These are phyloP conservation scores for Verticillium longisporum DNA, from an alignment of 2,329 filamentous ascomycete species.

Conservation along the genomic window DNA sequence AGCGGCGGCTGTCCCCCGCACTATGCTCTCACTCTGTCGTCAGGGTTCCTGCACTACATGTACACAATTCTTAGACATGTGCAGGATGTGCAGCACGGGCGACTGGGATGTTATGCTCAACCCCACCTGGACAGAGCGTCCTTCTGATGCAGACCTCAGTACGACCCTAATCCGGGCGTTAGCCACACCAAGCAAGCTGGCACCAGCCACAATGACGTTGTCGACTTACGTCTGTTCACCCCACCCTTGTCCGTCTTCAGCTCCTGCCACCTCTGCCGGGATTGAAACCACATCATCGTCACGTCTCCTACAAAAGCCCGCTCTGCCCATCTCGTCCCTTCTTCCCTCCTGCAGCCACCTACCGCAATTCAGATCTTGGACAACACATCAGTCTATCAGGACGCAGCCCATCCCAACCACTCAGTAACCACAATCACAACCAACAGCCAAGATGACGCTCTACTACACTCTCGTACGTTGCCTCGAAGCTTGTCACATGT, in stretches of 20 bases:
- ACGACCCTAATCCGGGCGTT: not conserved
- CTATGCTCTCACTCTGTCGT: not conserved
- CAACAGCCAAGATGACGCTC: constrained; percentile 43
- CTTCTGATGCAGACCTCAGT: not conserved
- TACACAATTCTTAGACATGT: not conserved
- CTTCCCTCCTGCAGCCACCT: constrained; percentile 1
- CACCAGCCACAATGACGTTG: constrained; percentile 15
- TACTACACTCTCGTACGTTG: constrained; percentile 47
- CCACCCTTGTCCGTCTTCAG: not conserved
- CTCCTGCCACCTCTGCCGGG: constrained; percentile 5
- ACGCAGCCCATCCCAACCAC: not conserved
- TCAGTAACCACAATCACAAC: constrained; percentile 4
- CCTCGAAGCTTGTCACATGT: not conserved
- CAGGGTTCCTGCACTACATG: not conserved
- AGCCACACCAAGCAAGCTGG: not conserved
- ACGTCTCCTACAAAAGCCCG: constrained; percentile 11
- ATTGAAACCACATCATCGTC: constrained; percentile 9
- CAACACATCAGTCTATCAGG: not conserved
- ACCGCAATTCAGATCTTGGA: constrained; percentile 4
- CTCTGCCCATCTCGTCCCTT: constrained; percentile 5
- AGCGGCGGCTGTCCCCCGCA: not conserved
- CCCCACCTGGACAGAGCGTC: not conserved
- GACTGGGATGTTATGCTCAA: not conserved
- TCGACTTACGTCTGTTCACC: constrained; percentile 9
- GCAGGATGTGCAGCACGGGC: not conserved